Conservation (phyloP, 2,329 filamentous ascomycete species). For the Phaeomoniella chlamydospora region DNA sequence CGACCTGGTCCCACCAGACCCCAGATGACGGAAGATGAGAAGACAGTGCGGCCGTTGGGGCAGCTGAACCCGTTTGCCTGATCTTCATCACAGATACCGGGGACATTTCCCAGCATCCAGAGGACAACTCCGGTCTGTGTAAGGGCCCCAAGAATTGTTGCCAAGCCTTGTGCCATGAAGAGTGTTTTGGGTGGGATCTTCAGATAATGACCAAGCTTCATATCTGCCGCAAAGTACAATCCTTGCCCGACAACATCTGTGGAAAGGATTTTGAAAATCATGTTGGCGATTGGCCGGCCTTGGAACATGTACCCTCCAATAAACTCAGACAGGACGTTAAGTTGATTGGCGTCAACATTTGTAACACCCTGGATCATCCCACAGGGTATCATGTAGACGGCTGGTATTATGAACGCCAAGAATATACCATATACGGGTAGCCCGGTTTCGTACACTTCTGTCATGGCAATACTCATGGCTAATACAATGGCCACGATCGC, state of each 20-base stretch:
- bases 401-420: constrained; percentile 27
- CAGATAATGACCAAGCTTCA: constrained; percentile 37
- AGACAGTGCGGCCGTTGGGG: constrained; percentile 33
- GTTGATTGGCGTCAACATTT: constrained; percentile 31
- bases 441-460: constrained; percentile 24
- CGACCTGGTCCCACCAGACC: constrained; percentile 36
- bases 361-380: constrained; percentile 34
- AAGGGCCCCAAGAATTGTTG: constrained; percentile 31
- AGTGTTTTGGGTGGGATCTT: constrained; percentile 34
- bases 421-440: constrained; percentile 31
- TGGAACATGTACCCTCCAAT: constrained; percentile 33
- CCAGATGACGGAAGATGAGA: constrained; percentile 35
- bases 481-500: constrained; percentile 22
- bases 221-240: constrained; percentile 31
- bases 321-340: constrained; percentile 33
- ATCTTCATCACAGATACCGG: constrained; percentile 23
- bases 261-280: constrained; percentile 31
- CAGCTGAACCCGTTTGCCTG: constrained; percentile 34
- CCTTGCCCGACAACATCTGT: constrained; percentile 29
- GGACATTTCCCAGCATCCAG: constrained; percentile 25
- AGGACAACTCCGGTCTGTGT: constrained; percentile 24
- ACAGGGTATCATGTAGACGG: constrained; percentile 31
- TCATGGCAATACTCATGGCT: constrained; percentile 21
- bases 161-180: constrained; percentile 33
- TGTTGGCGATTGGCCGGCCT: constrained; percentile 31